Base-by-base conservation (phyloP, 75 land plant genomes). In the Larix kaempferi region DNA sequence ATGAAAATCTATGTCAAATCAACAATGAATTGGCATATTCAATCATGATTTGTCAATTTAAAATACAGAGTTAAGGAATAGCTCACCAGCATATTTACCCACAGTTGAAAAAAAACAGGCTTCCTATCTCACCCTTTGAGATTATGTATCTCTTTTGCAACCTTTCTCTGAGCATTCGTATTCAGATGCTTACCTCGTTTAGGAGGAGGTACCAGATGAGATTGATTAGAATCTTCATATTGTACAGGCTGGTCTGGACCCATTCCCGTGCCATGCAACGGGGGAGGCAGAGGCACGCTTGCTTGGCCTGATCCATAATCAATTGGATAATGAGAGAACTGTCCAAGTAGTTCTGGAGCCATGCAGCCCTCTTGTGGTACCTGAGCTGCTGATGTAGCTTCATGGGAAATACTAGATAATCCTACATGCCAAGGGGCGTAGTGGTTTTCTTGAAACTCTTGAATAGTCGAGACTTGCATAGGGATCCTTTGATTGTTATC, bases 401-500 rank as follows among this genome's bases (percentile, higher is more conserved):
- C 78, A 21, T 56, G 71, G 22, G 80, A 74, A 17, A 69, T 33
- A 5, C 74, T 75, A 8, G 78, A 5, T 29, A 59, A 17, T 1
- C 85, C 82, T 39, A 61, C 73, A 58, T 76, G 80, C 88, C 88
- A 90, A 13, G 82, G 84, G 19, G 78, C 86, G 10, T 82, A 78
- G 73, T 78, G 84, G 67, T 23, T 74, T 35, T 76, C 80, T 26
- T 76, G 72, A 41, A 79, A 79, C 56, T 77, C 80, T 41, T 69
- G 73, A 35, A 69, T 39, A 69, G 49, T 63, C 13, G 21, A 39
- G 29, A 5, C 65, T 27, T 44, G 81, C 82, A 37, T 59, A 66
- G 26, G 75, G 41, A 66, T 71, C 75, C n/a, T 54, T 39, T 49
- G 83, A 74, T 56, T 81, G 83, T 37, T 79, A 82, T 3, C 83